Base-by-base conservation (phyloP, 2,329 filamentous ascomycete species). In the Coniella lustricola region DNA sequence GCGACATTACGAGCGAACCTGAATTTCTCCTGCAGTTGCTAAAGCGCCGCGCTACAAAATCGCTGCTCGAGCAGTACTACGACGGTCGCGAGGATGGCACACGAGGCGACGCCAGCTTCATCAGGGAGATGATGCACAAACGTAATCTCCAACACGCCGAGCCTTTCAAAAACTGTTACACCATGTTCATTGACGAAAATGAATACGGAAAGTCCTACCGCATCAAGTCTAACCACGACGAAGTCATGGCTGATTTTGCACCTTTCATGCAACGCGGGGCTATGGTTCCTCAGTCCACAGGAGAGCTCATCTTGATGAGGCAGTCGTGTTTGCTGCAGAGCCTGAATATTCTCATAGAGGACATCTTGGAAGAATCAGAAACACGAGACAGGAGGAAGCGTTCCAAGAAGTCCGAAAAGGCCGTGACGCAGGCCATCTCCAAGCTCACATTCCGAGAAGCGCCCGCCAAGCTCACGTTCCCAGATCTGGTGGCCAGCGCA, bases 281-380 rank as follows among this genome's bases (percentile, higher is more conserved):
- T 1, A 59, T 56, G 18, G 33, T 68, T 10, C 64, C 66, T 0
- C 56, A 60, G 16, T 49, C 56, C 0, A 52, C 50, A 0, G 66
- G 66, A 12, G 58, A 65, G 31, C 55, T 74, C 1, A 59, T 76
- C 12, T 50, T 76, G 2, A 25, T 54, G 34, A 63, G 72, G 51
- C 71, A 75, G 48, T 35, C 55, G 1, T 56, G 53, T 3, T 44
- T 72, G 0, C 35, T 74, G 0, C 64, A 67, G 41, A 10, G 14
- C 5, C 66, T 75, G 25, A 69, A 66, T 48, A 61, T 70, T n/a
- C 54, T 71, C 1, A 57, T 75, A 4, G 67, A 69, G 1, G 63
- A 69, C 34, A 68, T 75, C 25, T 59, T 75, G 1, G 62, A 71
- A 0, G 51, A 59, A 33, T 69, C 67, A 0, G 57, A 57, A 3